A percentile compares a stretch with the other conserved stretches of the same genome.
phyloP scores from a whole-genome alignment of 169 alveolate species.

The Cryptosporidium sp. region DNA sequence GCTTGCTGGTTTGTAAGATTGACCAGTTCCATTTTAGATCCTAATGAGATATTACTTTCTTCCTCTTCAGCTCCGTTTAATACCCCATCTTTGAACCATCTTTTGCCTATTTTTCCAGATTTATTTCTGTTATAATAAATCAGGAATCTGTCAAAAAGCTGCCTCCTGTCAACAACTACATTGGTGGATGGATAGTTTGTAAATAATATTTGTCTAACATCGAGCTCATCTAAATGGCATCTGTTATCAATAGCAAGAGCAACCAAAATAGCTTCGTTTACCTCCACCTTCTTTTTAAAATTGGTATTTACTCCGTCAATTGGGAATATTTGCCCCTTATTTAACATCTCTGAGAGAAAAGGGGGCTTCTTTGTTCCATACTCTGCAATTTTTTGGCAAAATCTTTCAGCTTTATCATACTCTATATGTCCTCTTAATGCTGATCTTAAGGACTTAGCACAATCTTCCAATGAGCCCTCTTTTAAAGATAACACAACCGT shows the following conservation, averaged over 20 bases:
- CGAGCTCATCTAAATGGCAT: conserved; percentile 40
- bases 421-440: conserved; percentile 30
- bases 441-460: conserved; percentile 55
- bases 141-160: conserved; percentile 39
- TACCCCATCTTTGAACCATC: conserved; percentile 26
- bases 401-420: conserved; percentile 41
- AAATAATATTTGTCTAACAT: conserved; percentile 50
- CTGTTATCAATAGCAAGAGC: conserved; percentile 70
- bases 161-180: conserved; percentile 42
- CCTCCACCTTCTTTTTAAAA: conserved; percentile 25
- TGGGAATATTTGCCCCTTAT: neutral
- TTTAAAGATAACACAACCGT: conserved; percentile 27
- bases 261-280: conserved; percentile 53
- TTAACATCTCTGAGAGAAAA: neutral
- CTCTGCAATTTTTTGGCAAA: conserved; percentile 29
- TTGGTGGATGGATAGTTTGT: conserved; percentile 29
- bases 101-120: neutral
- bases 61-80: conserved; percentile 29
- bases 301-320: neutral
- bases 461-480: conserved; percentile 68
- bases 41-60: conserved; percentile 6
- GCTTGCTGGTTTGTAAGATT: conserved; percentile 68
- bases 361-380: conserved; percentile 15
- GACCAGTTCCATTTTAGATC: conserved; percentile 25
- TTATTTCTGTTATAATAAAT: conserved; percentile 23